These are phyloP conservation scores for Phytophthora sp. DNA, from an alignment of 352 stramenopile genomes.

Conservation along the genomic window DNA sequence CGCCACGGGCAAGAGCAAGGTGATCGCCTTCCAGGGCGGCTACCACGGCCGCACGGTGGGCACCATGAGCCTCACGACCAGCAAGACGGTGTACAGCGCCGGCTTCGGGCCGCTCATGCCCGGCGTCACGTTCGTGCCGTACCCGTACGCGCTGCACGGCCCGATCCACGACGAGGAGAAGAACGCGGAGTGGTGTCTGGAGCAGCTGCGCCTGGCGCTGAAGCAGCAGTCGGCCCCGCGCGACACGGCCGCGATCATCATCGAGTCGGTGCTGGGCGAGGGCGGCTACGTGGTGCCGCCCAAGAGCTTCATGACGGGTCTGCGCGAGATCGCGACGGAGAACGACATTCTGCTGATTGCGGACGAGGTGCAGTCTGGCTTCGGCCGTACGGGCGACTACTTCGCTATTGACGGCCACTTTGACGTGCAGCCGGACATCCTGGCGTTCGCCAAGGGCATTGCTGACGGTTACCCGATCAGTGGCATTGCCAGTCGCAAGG, in stretches of 20 bases:
- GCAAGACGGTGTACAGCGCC: conserved; percentile 90
- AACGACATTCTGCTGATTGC: conserved; percentile 94
- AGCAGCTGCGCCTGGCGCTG: conserved; percentile 86
- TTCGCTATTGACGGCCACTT: conserved; percentile 89
- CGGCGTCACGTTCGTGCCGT: conserved; percentile 85
- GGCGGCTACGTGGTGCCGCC: conserved; percentile 92
- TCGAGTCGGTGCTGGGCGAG: conserved; percentile 93
- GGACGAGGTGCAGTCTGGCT: conserved; percentile 94
- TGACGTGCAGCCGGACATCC: conserved; percentile 90
- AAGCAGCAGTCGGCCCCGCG: conserved; percentile 91
- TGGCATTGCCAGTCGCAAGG: conserved; percentile 86
- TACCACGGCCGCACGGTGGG: conserved; percentile 94
- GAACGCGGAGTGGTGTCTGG: conserved; percentile 75
- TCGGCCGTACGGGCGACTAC: conserved; percentile 87
- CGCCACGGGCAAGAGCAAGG: conserved; percentile 86
- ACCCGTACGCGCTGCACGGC: conserved; percentile 88
- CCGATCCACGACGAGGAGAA: conserved; percentile 82
- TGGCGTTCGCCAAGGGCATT: conserved; percentile 95
- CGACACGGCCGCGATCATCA: conserved; percentile 91
- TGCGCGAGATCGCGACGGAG: conserved; percentile 91
- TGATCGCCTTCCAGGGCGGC: conserved; percentile 93
- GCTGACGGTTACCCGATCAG: conserved; percentile 92
- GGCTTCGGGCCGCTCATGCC: conserved; percentile 88
- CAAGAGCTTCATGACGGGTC: conserved; percentile 91
- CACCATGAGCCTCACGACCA: conserved; percentile 93